Conservation (phyloP, 2,329 filamentous ascomycete species). For the Sporothrix euskadiensis region DNA sequence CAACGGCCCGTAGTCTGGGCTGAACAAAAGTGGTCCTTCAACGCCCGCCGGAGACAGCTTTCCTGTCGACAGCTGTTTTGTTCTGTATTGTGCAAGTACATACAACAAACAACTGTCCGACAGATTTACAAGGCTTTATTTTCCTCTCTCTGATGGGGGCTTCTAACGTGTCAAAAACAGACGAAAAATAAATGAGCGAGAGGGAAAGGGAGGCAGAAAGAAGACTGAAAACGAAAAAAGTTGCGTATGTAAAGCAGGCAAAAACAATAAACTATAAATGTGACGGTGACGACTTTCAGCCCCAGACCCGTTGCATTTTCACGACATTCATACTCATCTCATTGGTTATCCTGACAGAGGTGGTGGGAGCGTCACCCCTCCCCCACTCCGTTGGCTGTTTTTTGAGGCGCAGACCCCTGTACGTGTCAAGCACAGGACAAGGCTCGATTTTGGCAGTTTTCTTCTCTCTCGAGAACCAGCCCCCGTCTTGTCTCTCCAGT, state of each 20-base stretch:
- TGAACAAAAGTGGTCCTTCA: not conserved
- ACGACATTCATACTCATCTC: not conserved
- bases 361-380: not conserved
- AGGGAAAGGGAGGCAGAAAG: too few relatives aligned
- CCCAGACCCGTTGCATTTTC: not conserved
- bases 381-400: not conserved
- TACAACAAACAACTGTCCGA: not conserved
- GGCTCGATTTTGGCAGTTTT: not conserved
- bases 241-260: too few relatives aligned
- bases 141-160: too few relatives aligned
- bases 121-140: not conserved
- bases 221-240: too few relatives aligned
- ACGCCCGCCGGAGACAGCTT: not conserved
- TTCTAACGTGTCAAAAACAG: too few relatives aligned
- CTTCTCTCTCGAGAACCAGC: not conserved
- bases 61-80: not conserved
- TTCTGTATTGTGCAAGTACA: not conserved
- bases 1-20: not conserved
- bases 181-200: too few relatives aligned
- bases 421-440: not conserved
- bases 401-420: not conserved
- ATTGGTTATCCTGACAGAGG: not conserved
- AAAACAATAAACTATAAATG: not conserved
- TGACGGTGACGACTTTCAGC: not conserved
- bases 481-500: not conserved